Percentiles rank a stretch among this genome's conserved stretches.
Evolutionary conservation across 2,329 filamentous ascomycete species (phyloP).

Genomic region (Calycina marina): DNA sequence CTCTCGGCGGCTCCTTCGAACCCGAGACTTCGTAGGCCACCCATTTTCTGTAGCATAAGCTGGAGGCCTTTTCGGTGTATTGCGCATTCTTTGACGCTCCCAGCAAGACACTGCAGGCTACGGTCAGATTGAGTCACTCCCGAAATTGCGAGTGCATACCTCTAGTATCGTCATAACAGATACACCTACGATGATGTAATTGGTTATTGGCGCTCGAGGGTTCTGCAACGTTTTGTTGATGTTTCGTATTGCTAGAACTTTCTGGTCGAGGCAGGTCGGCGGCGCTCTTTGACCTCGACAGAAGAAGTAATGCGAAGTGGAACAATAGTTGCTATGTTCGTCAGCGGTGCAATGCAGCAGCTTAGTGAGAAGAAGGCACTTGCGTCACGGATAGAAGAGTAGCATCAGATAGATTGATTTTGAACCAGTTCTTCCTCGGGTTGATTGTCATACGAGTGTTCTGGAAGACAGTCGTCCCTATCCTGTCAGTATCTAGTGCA

Average conservation of each 20-base stretch:
- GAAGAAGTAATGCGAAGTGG: constrained; percentile 5
- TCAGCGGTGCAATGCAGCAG: too few relatives aligned
- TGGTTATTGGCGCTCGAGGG: background rate
- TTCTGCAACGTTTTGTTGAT: constrained; percentile 4
- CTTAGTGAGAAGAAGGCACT: background rate
- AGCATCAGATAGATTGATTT: constrained; percentile 7
- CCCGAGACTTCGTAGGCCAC: constrained; percentile 5
- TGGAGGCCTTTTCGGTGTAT: constrained; percentile 6
- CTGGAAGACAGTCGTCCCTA: constrained; percentile 7
- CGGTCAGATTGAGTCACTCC: background rate
- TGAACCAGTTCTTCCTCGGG: constrained; percentile 5
- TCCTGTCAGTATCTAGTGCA: background rate
- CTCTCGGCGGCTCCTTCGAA: constrained; percentile 3
- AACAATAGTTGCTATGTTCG: constrained; percentile 7
- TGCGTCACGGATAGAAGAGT: constrained; percentile 7
- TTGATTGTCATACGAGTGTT: constrained; percentile 5
- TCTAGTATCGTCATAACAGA: constrained; percentile 7
- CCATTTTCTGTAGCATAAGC: constrained; percentile 3
- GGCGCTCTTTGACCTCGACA: constrained; percentile 2
- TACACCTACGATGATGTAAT: constrained; percentile 5
- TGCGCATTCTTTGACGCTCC: constrained; percentile 1
- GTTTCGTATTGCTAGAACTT: constrained; percentile 4
- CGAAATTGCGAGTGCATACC: background rate
- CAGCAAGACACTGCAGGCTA: constrained; percentile 2
- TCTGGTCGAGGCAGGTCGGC: constrained; percentile 2